Evolutionary conservation across 2,329 filamentous ascomycete genomes (phyloP).

Genomic region (Trichoderma oligosporum): DNA sequence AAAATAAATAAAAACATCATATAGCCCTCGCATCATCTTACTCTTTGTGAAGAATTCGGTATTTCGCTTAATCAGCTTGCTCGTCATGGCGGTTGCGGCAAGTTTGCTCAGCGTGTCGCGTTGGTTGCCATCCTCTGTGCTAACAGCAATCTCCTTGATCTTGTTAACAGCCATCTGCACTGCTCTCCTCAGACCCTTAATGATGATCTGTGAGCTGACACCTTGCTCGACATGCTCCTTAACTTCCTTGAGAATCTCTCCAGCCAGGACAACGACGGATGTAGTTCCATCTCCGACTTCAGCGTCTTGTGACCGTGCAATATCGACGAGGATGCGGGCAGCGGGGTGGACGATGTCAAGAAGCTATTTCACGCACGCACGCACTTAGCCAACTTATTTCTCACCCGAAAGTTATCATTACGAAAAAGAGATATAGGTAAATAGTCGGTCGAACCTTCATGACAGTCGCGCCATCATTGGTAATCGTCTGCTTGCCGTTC

Average conservation of each 20-base stretch:
- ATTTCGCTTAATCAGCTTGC: slow-evolving; percentile 98
- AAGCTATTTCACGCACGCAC: slow-evolving; percentile 52
- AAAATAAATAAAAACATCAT: background rate
- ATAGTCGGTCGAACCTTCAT: slow-evolving; percentile 70
- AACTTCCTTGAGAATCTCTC: slow-evolving; percentile 94
- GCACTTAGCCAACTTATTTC: slow-evolving; percentile 4
- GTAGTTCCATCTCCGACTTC: slow-evolving; percentile 98
- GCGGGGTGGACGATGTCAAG: slow-evolving; percentile 98
- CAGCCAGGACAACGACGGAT: slow-evolving; percentile 94
- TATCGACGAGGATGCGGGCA: slow-evolving; percentile 94
- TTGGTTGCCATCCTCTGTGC: slow-evolving; percentile 75
- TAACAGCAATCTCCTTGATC: slow-evolving; percentile 94
- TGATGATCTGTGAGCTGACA: slow-evolving; percentile 94
- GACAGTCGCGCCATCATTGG: slow-evolving; percentile 97
- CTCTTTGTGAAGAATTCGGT: slow-evolving; percentile 96
- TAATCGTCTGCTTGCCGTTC: slow-evolving; percentile 95
- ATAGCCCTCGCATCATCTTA: slow-evolving; percentile 36
- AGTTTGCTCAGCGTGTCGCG: slow-evolving; percentile 86
- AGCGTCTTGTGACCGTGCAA: slow-evolving; percentile 96
- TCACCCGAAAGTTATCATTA: background rate
- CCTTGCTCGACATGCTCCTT: slow-evolving; percentile 96
- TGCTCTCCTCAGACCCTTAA: slow-evolving; percentile 89
- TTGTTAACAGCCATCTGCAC: slow-evolving; percentile 94
- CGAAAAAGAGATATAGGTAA: background rate
- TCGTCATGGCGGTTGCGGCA: slow-evolving; percentile 96